Conservation (phyloP, 371 early-diverging fungal species). For the Blakeslea trispora region DNA sequence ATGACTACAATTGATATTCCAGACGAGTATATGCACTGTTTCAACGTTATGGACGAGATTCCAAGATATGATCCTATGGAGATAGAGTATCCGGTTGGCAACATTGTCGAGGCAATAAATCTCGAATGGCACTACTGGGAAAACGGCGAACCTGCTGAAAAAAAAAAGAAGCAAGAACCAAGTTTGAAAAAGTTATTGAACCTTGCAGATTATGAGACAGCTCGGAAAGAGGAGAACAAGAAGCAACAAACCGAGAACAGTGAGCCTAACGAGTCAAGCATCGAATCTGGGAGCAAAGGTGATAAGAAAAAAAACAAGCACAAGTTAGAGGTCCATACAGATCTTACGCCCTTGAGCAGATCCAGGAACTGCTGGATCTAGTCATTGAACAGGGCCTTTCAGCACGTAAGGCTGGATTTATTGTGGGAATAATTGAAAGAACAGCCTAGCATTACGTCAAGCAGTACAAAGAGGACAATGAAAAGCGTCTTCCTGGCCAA, state of each 20-base stretch:
- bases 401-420: conserved; percentile 12
- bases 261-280: neutral
- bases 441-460: conserved; percentile 17
- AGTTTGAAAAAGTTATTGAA: conserved; percentile 13
- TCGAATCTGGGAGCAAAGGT: neutral
- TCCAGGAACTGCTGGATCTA: conserved; percentile 22
- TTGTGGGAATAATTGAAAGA: conserved; percentile 9
- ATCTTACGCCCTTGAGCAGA: conserved; percentile 11
- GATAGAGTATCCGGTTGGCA: conserved; percentile 4
- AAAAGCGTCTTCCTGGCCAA: conserved; percentile 8
- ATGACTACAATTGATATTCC: conserved; percentile 13
- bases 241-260: neutral
- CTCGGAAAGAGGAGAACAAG: conserved; percentile 3
- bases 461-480: conserved; percentile 14
- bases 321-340: conserved; percentile 8
- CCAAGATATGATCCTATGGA: conserved; percentile 9
- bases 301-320: neutral
- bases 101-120: conserved; percentile 1
- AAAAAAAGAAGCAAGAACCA: conserved; percentile 5
- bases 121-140: conserved; percentile 21
- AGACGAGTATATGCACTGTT: conserved; percentile 22
- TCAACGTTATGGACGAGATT: conserved; percentile 19
- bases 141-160: conserved; percentile 2
- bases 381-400: conserved; percentile 16
- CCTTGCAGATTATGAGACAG: conserved; percentile 7